phyloP scores from a whole-genome alignment of 2,329 filamentous ascomycete species.

The Paraconiothyrium brasiliense region DNA sequence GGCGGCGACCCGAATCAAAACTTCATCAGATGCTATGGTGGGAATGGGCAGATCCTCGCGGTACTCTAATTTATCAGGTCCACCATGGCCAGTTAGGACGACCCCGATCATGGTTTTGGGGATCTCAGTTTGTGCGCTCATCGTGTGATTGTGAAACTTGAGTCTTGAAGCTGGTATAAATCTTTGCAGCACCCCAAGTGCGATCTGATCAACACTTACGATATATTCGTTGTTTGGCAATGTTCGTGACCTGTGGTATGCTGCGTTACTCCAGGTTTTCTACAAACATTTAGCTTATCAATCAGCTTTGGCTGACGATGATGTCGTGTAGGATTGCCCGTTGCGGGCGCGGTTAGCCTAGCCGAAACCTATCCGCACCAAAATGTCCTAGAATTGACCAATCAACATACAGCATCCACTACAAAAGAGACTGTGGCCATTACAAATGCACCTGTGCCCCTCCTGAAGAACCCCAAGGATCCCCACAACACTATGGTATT shows the following conservation, averaged over 20 bases:
- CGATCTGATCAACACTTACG: not conserved
- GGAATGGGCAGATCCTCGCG: conserved; percentile 16
- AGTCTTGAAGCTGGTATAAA: not conserved
- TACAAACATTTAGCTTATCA: too few species aligned
- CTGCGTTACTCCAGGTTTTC: too few species aligned
- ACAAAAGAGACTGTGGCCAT: not conserved
- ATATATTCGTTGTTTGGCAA: not conserved
- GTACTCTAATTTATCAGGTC: conserved; percentile 21
- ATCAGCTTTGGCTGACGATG: too few species aligned
- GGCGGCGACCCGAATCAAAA: conserved; percentile 20
- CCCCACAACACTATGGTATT: not conserved
- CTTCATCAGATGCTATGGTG: conserved; percentile 10
- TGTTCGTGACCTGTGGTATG: too few species aligned
- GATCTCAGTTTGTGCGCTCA: not conserved
- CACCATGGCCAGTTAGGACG: conserved; percentile 21
- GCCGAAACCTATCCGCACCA: not conserved
- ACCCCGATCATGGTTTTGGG: conserved; percentile 19
- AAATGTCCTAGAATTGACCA: not conserved
- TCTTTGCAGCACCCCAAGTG: not conserved
- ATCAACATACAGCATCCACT: not conserved
- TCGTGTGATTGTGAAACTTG: not conserved
- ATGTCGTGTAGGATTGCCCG: not conserved
- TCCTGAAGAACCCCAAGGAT: not conserved
- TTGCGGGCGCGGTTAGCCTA: not conserved
- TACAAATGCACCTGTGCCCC: not conserved